Base-by-base conservation (phyloP, 148 eudicot species). In the Amaranthus hypochondriacus region DNA sequence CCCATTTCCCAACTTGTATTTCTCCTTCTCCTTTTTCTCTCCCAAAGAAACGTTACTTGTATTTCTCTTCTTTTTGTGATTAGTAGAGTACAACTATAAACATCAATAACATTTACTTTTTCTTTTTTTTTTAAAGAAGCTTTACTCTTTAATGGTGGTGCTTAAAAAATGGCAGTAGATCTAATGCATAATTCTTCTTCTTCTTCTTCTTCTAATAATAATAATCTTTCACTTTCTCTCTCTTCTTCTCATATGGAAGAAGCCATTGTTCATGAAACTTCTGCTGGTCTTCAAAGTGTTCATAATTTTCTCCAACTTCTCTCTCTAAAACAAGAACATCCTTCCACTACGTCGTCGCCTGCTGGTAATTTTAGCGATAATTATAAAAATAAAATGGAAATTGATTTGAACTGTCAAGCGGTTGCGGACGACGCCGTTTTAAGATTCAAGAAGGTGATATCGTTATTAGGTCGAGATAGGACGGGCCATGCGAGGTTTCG, bases 401-500 rank as follows among this genome's bases (percentile, higher is more conserved):
- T 78, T 18, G 83, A 82, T 50, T 67, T 59, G 71, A 89, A 93
- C 70, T 89, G 84, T 43, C 76, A 60, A 46, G 87, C 86, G 0
- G 92, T 80, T 0, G 95, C 98, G 0, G 86, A 89, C 55, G 83
- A 78, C 67, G 98, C 98, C 10, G 90, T 91, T 7, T 83, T 73
- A 46, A 75, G 88, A 71, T 94, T 94, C 81, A 88, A 81, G 83
- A 76, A 81, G 15, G 93, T 94, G 5, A 91, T 94, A n/a, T 87
- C 96, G 6, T 88, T 94, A 0, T 83, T 94, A 46, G 90, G 85
- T 58, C 90, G 85, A 51, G 68, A 89, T 52, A 56, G 90, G 18
- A 87, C 92, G 9, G 98, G 98, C 6, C 98, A 94, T 61, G 98
- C 98, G 60, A 83, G 98, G 43, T 94, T 94, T 80, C 81, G 98